Evolutionary conservation across 176 grass and related monocot species (phyloP), one percentile per base, ranked within the genome.

Genomic region (Oryza punctata): DNA sequence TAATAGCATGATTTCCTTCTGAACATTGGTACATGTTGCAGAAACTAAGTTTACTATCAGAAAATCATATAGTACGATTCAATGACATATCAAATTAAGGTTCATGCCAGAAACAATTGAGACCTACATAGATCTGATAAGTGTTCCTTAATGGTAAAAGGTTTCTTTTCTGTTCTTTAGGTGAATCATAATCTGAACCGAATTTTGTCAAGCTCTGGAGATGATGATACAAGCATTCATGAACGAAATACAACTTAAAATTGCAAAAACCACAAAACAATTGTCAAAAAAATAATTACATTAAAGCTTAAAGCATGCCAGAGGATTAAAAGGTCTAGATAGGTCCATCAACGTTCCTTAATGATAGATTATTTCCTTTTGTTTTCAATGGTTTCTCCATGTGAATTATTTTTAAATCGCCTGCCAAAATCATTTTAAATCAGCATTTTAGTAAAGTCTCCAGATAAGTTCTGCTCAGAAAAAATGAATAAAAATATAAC

Each of bases 31-130:
- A 26, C 19, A 67, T 25, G 26, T 16, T 72, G 76, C 8, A 13
- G 14, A 82, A 87, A 28, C 2, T 19, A 75, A 24, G 12, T 19
- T 82, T 69, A 75, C 25, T 45, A 29, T 11, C 30, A 69, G 18
- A 70, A 77, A 67, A 50, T 75, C 3, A 69, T 61, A 69, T 23
- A 37, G 7, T 25, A 78, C 18, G 43, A 24, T 66, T 27, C 14
- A 33, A 25, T 44, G 30, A 13, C 27, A 66, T 16, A 26, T 26
- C 25, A 74, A 9, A 40, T 19, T 71, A 46, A 0, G 40, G 35
- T 23, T 19, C 29, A 60, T 49, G 1, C 27, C 8, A 71, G 26
- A 88, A 26, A 2, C 63, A 9, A 12, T 47, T 75, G 27, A 80
- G 3, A 27, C 47, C 45, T 74, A 60, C 21, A 72, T 60, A 68